Conservation (phyloP, 1,284 basidiomycete species). For the Porogramme epimiltina region DNA sequence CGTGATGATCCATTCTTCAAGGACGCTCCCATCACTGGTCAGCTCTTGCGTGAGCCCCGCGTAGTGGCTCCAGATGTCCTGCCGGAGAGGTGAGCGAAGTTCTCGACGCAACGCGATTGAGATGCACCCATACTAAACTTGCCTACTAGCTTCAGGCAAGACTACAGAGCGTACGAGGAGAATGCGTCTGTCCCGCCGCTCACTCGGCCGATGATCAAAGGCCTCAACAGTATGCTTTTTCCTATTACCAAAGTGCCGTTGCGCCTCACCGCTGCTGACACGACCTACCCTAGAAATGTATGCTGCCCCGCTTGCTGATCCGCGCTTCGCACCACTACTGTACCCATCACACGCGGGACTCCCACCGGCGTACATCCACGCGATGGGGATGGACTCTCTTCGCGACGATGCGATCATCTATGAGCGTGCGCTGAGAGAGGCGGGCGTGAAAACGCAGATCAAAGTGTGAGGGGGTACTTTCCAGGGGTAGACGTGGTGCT, state of each 20-base stretch:
- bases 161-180: too few species aligned
- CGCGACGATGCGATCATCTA: conserved; percentile 28
- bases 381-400: conserved; percentile 21
- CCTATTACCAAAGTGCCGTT: too few species aligned
- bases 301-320: conserved; percentile 10
- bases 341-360: conserved; percentile 17
- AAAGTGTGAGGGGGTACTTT: conserved; percentile 15
- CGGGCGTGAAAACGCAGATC: conserved; percentile 20
- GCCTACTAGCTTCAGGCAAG: too few species aligned
- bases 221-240: too few species aligned
- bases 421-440: conserved; percentile 23
- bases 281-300: conserved; percentile 8
- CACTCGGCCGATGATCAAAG: too few species aligned
- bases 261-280: too few species aligned
- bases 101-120: too few species aligned
- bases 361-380: conserved; percentile 25
- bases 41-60: conserved; percentile 11
- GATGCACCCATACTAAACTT: too few species aligned
- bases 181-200: too few species aligned
- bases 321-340: conserved; percentile 20
- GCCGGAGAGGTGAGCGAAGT: conserved; percentile 14
- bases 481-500: background rate
- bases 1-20: conserved; percentile 23
- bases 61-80: conserved; percentile 8
- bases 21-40: conserved; percentile 9